These are phyloP conservation scores for Coffea humblotiana DNA, from an alignment of 305 asterid species.

Conservation along the genomic window DNA sequence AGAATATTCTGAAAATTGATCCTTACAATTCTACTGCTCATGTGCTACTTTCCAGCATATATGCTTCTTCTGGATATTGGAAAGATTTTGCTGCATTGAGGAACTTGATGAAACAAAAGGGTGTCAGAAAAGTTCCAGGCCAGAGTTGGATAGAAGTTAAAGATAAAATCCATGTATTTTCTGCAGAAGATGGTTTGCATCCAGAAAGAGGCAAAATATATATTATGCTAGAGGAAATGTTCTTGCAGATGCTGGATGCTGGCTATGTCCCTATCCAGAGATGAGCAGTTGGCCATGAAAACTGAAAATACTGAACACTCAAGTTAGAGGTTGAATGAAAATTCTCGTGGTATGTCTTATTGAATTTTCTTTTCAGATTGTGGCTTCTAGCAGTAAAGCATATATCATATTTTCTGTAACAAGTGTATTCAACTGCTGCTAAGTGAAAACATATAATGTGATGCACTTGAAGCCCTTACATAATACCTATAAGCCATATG, in stretches of 20 bases:
- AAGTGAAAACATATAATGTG: no score
- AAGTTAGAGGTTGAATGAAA: background rate
- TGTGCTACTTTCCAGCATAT: slow-evolving; percentile 51
- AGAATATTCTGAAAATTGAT: slow-evolving; percentile 54
- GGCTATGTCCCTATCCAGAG: slow-evolving; percentile 30
- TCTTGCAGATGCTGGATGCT: slow-evolving; percentile 61
- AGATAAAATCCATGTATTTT: slow-evolving; percentile 49
- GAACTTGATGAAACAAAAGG: slow-evolving; percentile 58
- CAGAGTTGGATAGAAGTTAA: slow-evolving; percentile 66
- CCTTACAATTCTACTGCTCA: slow-evolving; percentile 56
- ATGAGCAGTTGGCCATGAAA: background rate
- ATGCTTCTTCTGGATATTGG: slow-evolving; percentile 72
- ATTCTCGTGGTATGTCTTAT: no score
- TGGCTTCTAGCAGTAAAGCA: no score
- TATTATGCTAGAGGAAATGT: slow-evolving; percentile 48
- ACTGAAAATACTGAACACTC: background rate
- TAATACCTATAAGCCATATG: no score
- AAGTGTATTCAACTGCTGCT: no score
- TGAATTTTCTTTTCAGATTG: no score
- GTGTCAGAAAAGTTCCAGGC: slow-evolving; percentile 63
- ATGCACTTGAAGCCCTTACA: no score
- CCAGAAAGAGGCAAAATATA: slow-evolving; percentile 44
- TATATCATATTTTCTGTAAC: no score
- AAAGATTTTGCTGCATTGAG: slow-evolving; percentile 53
- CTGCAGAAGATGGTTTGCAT: slow-evolving; percentile 62